Evolutionary conservation across 495 filamentous ascomycete genomes (phyloP), one percentile per base, ranked within the genome.

Genomic region (Elaphomyces granulatus): DNA sequence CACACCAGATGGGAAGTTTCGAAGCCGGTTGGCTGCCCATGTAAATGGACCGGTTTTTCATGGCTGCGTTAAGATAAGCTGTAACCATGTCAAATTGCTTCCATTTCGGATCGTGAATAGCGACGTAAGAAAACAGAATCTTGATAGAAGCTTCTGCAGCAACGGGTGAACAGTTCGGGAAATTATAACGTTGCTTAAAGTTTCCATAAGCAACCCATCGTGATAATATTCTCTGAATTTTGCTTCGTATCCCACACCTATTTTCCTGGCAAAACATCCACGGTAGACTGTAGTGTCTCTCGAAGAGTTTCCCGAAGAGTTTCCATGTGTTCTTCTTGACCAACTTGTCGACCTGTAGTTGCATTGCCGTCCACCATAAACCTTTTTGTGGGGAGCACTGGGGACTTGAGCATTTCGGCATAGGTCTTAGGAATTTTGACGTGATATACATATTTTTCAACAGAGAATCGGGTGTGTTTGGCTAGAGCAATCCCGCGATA

Each of bases 121-220:
- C 37, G 21, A 21, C 30, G 15, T 23, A 31, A 12, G 37, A 21
- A 2, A 39, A 23, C 23, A 39, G 32, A 12, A 39, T 30, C 15
- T 31, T 20, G n/a, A 31, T 15, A 15, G 14, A 12, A 2, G 32
- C 18, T 12, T 39, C 37, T 3, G n/a, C 9, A 16, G 15, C 21
- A 2, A 39, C 37, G 2, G 37, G 37, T 1, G 37, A 39, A 15
- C 37, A 39, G 6, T 6, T 39, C 3, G 15, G 15, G 1, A 16
- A 4, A 8, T 3, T 14, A 2, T n/a, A 30, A 8, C 32, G 30
- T 7, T 30, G 9, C 32, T 39, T n/a, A 15, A 39, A 39, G n/a
- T 39, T 39, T 15, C 37, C 37, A 31, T 30, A 39, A 3, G 14
- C 37, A 4, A 39, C 37, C 37, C 37, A 39, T 30, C 37, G 3